A percentile compares a stretch with the other conserved stretches of the same genome.
phyloP scores from a whole-genome alignment of 768 basidiomycete species.

The Rhodotorula babjevae region DNA sequence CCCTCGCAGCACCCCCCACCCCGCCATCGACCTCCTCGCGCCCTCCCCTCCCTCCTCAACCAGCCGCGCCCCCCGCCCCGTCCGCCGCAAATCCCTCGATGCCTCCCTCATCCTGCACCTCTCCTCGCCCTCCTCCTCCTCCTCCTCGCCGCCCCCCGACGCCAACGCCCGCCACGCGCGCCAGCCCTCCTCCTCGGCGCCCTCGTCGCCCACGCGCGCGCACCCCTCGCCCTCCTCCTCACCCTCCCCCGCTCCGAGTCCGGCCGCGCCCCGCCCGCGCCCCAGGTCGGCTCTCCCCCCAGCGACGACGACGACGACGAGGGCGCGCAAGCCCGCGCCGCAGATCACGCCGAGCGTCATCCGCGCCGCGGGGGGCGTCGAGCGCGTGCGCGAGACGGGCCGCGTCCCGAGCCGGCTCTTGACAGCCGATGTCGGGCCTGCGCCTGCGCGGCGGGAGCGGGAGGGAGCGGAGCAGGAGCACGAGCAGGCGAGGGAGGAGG shows the following conservation, averaged over 20 bases:
- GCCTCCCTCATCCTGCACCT: background rate
- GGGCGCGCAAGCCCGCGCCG: conserved; percentile 4
- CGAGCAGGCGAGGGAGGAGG: background rate
- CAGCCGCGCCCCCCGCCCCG: background rate
- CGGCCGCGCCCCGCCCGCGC: background rate
- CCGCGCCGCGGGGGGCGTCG: background rate
- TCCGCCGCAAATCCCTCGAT: no score
- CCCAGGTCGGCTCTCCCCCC: background rate
- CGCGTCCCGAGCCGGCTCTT: background rate
- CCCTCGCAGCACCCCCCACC: no score
- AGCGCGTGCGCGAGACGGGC: background rate
- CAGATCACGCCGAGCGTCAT: conserved; percentile 1
- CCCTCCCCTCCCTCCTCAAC: background rate
- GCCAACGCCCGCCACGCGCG: no score
- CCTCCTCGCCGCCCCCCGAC: background rate
- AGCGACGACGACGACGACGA: background rate
- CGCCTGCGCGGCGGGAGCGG: background rate
- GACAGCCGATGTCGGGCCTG: no score
- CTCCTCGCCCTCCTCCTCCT: background rate
- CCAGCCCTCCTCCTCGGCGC: background rate
- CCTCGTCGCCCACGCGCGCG: no score
- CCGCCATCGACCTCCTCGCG: no score
- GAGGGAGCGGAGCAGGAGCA: background rate
- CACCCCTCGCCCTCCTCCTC: no score
- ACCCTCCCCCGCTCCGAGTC: no score